These are phyloP conservation scores for Colletotrichum destructivum DNA, from an alignment of 2,329 filamentous ascomycete species.

Conservation along the genomic window DNA sequence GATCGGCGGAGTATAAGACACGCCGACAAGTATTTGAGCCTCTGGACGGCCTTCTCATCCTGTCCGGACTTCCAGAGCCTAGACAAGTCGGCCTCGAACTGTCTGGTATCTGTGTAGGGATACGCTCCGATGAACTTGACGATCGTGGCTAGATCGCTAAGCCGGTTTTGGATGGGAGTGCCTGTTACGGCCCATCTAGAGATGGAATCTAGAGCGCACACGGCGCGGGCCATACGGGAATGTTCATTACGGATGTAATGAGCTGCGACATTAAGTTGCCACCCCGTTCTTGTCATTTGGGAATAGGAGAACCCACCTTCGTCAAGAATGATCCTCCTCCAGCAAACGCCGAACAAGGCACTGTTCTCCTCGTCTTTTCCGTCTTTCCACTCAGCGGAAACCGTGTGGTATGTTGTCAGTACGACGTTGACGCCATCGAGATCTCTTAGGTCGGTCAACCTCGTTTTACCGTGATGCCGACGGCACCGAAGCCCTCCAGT, in stretches of 20 bases:
- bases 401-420: background rate
- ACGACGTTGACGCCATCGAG: background rate
- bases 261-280: background rate
- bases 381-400: background rate
- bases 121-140: background rate
- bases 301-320: background rate
- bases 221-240: background rate
- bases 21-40: background rate
- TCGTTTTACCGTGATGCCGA: background rate
- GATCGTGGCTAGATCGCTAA: background rate
- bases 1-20: background rate
- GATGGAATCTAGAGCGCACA: background rate
- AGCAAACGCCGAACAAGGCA: background rate
- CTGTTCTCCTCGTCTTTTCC: background rate
- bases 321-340: background rate
- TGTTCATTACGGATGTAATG: background rate
- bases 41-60: background rate
- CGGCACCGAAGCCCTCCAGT: background rate
- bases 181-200: background rate
- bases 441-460: background rate
- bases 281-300: no score
- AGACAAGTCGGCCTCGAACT: background rate
- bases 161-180: background rate
- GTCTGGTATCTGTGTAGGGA: background rate
- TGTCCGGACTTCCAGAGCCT: background rate